These are phyloP conservation scores for Croton laevigatus DNA, from an alignment of 441 rosid genomes.

Conservation along the genomic window DNA sequence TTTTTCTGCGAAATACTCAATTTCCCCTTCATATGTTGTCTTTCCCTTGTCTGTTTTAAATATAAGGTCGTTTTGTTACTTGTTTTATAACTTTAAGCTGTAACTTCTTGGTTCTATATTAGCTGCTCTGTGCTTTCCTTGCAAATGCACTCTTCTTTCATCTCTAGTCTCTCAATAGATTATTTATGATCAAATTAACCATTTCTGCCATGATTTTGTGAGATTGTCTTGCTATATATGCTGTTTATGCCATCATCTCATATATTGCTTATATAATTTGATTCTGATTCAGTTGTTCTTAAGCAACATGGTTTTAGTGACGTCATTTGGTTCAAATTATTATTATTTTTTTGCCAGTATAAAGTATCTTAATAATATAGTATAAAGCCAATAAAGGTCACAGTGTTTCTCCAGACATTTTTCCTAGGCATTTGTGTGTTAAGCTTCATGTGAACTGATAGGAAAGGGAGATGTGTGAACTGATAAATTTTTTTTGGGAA, in stretches of 20 bases:
- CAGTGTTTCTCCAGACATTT: neutral
- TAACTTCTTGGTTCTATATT: neutral
- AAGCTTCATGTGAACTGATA: neutral
- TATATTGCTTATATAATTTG: neutral
- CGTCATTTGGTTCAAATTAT: neutral
- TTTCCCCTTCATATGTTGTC: neutral
- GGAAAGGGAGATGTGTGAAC: neutral
- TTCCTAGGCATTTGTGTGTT: neutral
- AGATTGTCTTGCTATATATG: neutral
- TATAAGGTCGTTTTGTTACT: neutral
- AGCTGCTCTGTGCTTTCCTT: neutral
- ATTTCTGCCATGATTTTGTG: neutral
- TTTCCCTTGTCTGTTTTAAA: neutral
- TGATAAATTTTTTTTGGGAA: neutral
- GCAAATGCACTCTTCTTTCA: neutral
- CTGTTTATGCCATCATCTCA: neutral
- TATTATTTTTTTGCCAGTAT: conserved; percentile 1
- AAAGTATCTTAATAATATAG: neutral
- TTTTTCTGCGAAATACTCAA: neutral
- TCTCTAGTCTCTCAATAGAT: neutral
- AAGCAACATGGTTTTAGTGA: neutral
- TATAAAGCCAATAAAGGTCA: neutral
- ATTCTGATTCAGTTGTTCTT: neutral
- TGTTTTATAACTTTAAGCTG: neutral
- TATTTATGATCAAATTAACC: neutral